These are phyloP conservation scores for Coemansia sp. DNA, from an alignment of 192 early-diverging fungal genomes.

Conservation along the genomic window DNA sequence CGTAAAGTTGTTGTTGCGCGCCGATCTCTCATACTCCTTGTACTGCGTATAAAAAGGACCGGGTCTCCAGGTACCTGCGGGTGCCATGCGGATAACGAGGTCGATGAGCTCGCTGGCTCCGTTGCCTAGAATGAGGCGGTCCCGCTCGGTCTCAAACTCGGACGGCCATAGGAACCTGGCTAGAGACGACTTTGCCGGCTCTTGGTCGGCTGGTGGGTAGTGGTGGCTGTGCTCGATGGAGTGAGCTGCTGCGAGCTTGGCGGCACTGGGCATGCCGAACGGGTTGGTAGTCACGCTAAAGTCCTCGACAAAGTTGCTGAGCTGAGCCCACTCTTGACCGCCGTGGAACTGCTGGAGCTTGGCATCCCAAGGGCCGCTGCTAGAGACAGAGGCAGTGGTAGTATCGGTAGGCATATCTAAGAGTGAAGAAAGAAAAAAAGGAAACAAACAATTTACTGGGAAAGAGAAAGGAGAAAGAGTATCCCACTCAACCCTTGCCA, in stretches of 20 bases:
- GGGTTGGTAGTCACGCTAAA: constrained; percentile 90
- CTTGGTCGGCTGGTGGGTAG: constrained; percentile 90
- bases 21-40: constrained; percentile 88
- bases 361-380: constrained; percentile 70
- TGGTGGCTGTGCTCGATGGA: constrained; percentile 71
- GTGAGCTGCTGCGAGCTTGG: constrained; percentile 69
- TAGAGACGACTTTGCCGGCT: constrained; percentile 81
- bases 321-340: constrained; percentile 79
- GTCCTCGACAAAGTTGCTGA: constrained; percentile 89
- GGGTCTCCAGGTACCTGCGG: constrained; percentile 77
- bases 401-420: constrained; percentile 11
- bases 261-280: constrained; percentile 74
- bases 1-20: constrained; percentile 68
- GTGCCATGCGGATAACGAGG: constrained; percentile 76
- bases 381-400: background rate
- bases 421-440: background rate
- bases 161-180: constrained; percentile 78
- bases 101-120: constrained; percentile 91
- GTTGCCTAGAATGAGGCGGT: constrained; percentile 79
- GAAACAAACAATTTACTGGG: background rate
- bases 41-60: constrained; percentile 84
- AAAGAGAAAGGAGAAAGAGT: background rate
- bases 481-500: background rate
- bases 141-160: constrained; percentile 55
- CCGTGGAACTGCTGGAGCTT: constrained; percentile 87